Base-by-base conservation (phyloP, 2,329 filamentous ascomycete genomes). In the Byssothecium circinans region DNA sequence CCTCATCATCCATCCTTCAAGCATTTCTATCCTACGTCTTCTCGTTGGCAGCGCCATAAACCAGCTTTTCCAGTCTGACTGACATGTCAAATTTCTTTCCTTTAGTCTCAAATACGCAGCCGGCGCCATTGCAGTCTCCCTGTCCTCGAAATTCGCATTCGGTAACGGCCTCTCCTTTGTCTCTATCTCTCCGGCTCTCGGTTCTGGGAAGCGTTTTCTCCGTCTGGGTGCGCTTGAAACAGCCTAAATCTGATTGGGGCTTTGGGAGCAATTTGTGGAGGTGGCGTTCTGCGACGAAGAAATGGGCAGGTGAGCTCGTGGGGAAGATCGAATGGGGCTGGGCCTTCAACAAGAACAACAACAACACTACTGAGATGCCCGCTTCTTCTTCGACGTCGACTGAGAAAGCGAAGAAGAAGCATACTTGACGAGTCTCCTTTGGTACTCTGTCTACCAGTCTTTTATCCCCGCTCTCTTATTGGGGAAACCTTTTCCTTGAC, bases 161-260 rank as follows among this genome's bases (percentile, higher is more conserved):
- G 52, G 50, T 54, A 50, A n/a, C n/a, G n/a, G 50, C 47, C 19
- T 68, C 57, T 67, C 64, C 62, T 68, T 60, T 69, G 61, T 68
- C 60, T 55, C 35, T 67, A 34, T 60, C 56, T 43, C 35, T 66
- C 50, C 57, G 54, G 47, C 43, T 65, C 49, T 58, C 56, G 38
- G 55, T 61, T 33, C 59, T 58, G 45, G 64, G 63, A 41, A 52
- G 45, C 52, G 56, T 53, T 55, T 45, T 63, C 22, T 55, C 57
- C 36, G 43, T 62, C 43, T 69, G 62, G 62, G 53, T 65, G 45
- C 56, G 49, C 35, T 45, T 57, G 48, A 60, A 52, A 52, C 49
- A 51, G 42, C 50, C 54, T 29, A 47, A 49, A 22, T 38, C 53
- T 29, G 45, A 49, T 22, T 38, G 51, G 44, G 42, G 56, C 37